Evolutionary conservation across 148 eudicot species (phyloP).

Genomic region (Camellia sinensis): DNA sequence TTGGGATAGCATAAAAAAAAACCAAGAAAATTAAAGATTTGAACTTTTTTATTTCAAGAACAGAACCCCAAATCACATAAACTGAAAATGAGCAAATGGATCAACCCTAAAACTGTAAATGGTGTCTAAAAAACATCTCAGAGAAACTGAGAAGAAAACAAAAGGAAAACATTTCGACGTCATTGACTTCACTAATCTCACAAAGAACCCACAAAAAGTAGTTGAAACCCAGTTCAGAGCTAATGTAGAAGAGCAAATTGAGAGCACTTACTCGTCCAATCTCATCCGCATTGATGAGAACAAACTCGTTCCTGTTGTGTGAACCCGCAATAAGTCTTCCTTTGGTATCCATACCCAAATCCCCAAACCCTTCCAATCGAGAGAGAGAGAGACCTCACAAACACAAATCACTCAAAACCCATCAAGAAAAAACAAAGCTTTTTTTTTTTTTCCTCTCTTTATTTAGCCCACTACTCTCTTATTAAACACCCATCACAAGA

Average conservation of each 20-base stretch:
- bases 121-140: neutral
- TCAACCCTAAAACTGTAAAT: neutral
- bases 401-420: conserved; percentile 19
- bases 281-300: conserved; percentile 71
- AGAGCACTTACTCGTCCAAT: conserved; percentile 53
- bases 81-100: conserved; percentile 5
- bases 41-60: neutral
- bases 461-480: neutral
- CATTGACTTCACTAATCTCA: neutral
- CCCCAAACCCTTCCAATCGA: conserved; percentile 10
- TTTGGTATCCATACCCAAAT: conserved; percentile 46
- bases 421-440: conserved; percentile 9
- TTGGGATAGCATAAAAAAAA: too few species aligned
- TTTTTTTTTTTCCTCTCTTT: neutral
- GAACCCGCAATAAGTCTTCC: conserved; percentile 74
- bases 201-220: neutral
- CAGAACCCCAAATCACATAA: neutral
- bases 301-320: conserved; percentile 65
- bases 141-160: neutral
- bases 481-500: conserved; percentile 26
- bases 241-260: neutral
- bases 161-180: neutral
- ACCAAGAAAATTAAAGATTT: neutral
- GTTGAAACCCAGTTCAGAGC: conserved; percentile 8
- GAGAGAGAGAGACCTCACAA: conserved; percentile 8